Evolutionary conservation across 169 alveolate genomes (phyloP).

Genomic region (Toxoplasma gondii): DNA sequence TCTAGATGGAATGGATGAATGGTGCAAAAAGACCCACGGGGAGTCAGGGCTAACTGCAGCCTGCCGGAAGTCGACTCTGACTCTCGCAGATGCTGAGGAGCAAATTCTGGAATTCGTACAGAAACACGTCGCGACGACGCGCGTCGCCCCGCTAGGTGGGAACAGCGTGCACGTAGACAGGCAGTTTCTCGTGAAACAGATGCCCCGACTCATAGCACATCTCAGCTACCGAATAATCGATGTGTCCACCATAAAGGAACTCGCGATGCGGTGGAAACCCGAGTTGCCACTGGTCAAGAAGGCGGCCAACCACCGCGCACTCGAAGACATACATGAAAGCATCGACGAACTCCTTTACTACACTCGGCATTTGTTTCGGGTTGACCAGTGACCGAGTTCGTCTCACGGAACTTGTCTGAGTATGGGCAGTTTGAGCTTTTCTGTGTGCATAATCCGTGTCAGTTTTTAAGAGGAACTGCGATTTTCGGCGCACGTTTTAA

Average conservation of each 20-base stretch:
- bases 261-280: slow-evolving; percentile 75
- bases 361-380: slow-evolving; percentile 10
- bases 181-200: slow-evolving; percentile 77
- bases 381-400: not conserved
- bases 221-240: slow-evolving; percentile 80
- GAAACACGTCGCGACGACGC: slow-evolving; percentile 52
- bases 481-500: not conserved
- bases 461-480: not conserved
- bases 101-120: slow-evolving; percentile 46
- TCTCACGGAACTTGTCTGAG: too few relatives aligned
- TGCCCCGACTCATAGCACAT: slow-evolving; percentile 76
- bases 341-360: slow-evolving; percentile 81
- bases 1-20: slow-evolving; percentile 79
- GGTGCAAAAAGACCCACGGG: slow-evolving; percentile 80
- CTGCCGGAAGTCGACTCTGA: slow-evolving; percentile 68
- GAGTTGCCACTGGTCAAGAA: slow-evolving; percentile 67
- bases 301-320: slow-evolving; percentile 78
- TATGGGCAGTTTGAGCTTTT: not conserved
- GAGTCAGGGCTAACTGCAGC: slow-evolving; percentile 78
- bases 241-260: slow-evolving; percentile 79
- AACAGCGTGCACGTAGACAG: slow-evolving; percentile 82
- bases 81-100: slow-evolving; percentile 78
- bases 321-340: slow-evolving; percentile 84
- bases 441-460: not conserved
- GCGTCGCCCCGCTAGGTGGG: slow-evolving; percentile 78